Evolutionary conservation across 345 rosid species (phyloP), one percentile per base, ranked within the genome.

Genomic region (Corchorus capsularis): DNA sequence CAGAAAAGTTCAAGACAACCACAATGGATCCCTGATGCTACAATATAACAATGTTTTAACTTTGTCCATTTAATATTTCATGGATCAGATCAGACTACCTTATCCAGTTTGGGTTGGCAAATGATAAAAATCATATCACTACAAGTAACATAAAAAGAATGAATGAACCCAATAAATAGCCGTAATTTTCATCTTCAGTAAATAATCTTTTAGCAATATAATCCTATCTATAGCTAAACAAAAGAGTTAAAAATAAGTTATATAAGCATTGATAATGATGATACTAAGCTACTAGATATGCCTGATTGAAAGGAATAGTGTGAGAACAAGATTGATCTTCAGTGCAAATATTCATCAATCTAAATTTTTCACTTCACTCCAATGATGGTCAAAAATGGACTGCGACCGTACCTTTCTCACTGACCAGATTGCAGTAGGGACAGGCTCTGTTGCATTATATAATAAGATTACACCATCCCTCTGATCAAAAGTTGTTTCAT

Each of bases 401-500:
- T 59, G 49, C 17, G 75, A 14, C 50, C 75, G 45, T 86, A 93
- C 99, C 97, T 93, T 87, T 72, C 81, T 88, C 56, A 86, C 98
- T 35, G 91, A 86, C 99, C 98, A 96, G 73, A 84, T 79, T 35
- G 93, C 90, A 75, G 83, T 68, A 16, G 99, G 98, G 77, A 84
- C 85, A 72, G 96, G 97, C 80, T 85, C 87, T 19, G 78, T 79
- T 39, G 87, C 93, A 77, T 86, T 77, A 50, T 90, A 96, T 77
- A 91, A 80, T 70, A 96, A 82, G 78, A 96, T 89, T 27, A 87
- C 82, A 45, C 98, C 99, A 66, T 93, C 94, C 79, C 88, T 89
- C 78, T 87, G 89, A 19, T 73, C 78, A 71, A 84, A 82, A 37
- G 81, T 64, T 61, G 73, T 76, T 53, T 80, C 87, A 69, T 82